Evolutionary conservation across 345 rosid species (phyloP).

Genomic region (Citrus mangshanensis): DNA sequence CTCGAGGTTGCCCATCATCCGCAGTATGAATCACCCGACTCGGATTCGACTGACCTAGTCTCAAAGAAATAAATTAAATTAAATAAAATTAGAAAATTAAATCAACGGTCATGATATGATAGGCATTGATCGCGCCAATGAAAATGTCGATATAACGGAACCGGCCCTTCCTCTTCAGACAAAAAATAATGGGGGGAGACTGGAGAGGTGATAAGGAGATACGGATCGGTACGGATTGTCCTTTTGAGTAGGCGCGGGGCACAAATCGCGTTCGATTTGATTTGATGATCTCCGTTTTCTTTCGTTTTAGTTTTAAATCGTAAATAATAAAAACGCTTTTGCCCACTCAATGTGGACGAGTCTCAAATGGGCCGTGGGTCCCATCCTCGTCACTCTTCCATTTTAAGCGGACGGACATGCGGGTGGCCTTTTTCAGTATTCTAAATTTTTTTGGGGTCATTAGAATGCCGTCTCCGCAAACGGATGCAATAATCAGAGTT

Average conservation of each 20-base stretch:
- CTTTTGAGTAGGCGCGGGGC: not conserved
- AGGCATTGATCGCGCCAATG: no score
- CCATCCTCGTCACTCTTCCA: not conserved
- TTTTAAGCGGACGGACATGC: not conserved
- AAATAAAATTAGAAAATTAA: no score
- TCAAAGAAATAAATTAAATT: no score
- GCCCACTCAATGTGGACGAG: not conserved
- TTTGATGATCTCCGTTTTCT: not conserved
- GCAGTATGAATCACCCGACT: not conserved
- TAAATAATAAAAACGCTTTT: not conserved
- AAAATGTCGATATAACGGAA: no score
- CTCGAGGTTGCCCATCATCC: not conserved
- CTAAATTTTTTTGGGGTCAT: not conserved
- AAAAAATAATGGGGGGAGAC: no score
- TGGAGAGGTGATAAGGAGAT: not conserved
- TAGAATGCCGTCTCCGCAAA: not conserved
- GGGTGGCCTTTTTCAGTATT: not conserved
- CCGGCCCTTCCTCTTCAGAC: not conserved
- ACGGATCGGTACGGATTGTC: constrained; percentile 37
- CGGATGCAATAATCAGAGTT: not conserved
- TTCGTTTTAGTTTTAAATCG: not conserved
- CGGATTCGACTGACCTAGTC: not conserved
- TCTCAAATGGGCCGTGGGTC: constrained; percentile 20
- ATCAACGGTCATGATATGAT: not conserved
- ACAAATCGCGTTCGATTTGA: not conserved